Base-by-base conservation (phyloP, 352 stramenopile genomes). In the Pythium sp. region DNA sequence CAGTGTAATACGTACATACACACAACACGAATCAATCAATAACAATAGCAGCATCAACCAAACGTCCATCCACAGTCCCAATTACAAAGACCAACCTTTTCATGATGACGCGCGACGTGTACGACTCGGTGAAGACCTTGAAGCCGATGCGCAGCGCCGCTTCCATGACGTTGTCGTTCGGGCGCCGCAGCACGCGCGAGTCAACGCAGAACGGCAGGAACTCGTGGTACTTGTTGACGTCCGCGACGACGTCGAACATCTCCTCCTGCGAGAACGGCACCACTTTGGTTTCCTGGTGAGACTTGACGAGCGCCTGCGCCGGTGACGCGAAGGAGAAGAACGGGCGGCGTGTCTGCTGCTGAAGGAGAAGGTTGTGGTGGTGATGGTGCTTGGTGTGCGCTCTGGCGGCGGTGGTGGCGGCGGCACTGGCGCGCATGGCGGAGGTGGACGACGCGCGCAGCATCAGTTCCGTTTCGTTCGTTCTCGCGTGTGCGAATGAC, bases 201-300 rank as follows among this genome's bases (percentile, higher is more conserved):
- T 92, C 78, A 32, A 92, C 85, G 59, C 87, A 94, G 68, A 94
- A 94, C 41, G 87, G 87, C 49, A 94, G 69, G 68, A 94, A 94
- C 64, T 91, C 79, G 62, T 72, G 72, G 75, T 94, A 94, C 15
- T 71, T 72, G 47, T 84, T 72, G 28, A 94, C 87, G 53, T 94
- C 84, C 0, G 78, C 85, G 30, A 94, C 85, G 12, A 94, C 87
- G 59, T 91, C 84, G 69, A 86, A 94, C 87, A 94, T 92, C 46
- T 92, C 80, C 32, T 83, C 73, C 54, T 73, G 80, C 38, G 83
- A 86, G 72, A 93, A 94, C 22, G 87, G 87, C 64, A 94, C 87
- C 57, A 93, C 63, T 36, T 84, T 84, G 56, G 73, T 88, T 74
- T 94, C 87, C 2, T 64, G 74, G 70, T 94, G 87, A 1, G 76